Conservation (phyloP, 257 asterid species). For the Verbascum thapsus region DNA sequence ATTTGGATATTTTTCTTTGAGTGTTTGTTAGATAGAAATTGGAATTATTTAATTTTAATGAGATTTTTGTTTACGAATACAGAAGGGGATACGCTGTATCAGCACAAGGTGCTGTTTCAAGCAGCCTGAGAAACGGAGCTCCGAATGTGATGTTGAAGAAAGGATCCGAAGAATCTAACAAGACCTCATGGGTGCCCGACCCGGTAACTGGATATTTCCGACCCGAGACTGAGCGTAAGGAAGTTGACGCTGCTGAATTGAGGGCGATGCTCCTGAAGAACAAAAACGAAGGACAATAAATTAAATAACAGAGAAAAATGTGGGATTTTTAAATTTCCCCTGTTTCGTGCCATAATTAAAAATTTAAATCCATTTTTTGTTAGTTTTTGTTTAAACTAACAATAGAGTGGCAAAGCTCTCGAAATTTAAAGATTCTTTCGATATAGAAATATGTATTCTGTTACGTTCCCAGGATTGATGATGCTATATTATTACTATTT, state of each 20-base stretch:
- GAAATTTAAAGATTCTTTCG: constrained; percentile 9
- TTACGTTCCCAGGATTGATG: too few species aligned
- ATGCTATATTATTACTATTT: too few species aligned
- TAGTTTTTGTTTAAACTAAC: background rate
- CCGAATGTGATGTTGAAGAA: constrained; percentile 50
- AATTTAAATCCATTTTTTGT: constrained; percentile 2
- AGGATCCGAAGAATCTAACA: constrained; percentile 37
- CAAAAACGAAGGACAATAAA: constrained; percentile 30
- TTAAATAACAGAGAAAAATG: background rate
- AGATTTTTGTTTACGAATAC: background rate
- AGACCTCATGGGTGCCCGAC: constrained; percentile 65
- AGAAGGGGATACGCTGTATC: constrained; percentile 56
- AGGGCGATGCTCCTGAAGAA: constrained; percentile 44
- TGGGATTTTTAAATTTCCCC: background rate
- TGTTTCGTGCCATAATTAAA: background rate
- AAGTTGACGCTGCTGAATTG: constrained; percentile 56
- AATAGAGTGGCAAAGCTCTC: background rate
- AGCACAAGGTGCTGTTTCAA: constrained; percentile 35
- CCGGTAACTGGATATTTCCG: constrained; percentile 62
- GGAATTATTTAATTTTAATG: background rate
- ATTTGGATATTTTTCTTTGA: background rate
- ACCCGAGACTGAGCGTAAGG: constrained; percentile 49
- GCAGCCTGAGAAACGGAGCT: constrained; percentile 33
- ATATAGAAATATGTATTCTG: background rate
- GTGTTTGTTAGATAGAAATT: too few species aligned